These are phyloP conservation scores for Claviceps citrina DNA, from an alignment of 2,329 filamentous ascomycete genomes.

Conservation along the genomic window DNA sequence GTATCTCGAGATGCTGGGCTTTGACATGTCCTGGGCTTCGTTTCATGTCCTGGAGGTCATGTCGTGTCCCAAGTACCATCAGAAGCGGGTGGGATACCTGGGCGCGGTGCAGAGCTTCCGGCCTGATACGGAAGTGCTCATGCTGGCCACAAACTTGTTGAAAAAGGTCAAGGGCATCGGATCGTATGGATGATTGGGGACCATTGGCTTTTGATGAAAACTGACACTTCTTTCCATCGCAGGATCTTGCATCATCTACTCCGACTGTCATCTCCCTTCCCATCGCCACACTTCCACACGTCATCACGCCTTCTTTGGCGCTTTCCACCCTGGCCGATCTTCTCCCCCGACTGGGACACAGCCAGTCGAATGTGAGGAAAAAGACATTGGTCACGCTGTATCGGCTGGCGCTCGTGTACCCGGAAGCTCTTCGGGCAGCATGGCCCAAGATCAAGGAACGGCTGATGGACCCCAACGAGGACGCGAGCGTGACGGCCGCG, in stretches of 20 bases:
- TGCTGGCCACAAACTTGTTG: constrained; percentile 89
- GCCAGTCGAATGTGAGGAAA: constrained; percentile 72
- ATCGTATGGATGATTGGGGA: too few relatives aligned
- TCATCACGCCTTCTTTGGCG: constrained; percentile 83
- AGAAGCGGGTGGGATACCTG: constrained; percentile 90
- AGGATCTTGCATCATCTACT: constrained; percentile 58
- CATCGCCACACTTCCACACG: constrained; percentile 78
- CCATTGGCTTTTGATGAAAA: too few relatives aligned
- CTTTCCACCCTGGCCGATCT: constrained; percentile 79
- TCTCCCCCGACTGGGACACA: constrained; percentile 73
- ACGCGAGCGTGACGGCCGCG: constrained; percentile 83
- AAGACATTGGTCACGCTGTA: constrained; percentile 94
- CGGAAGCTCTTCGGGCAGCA: constrained; percentile 76
- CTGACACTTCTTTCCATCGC: too few relatives aligned
- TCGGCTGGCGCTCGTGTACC: constrained; percentile 85
- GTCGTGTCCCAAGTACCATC: constrained; percentile 86
- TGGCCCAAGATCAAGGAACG: constrained; percentile 98
- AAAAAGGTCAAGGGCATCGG: constrained; percentile 52
- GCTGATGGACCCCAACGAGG: constrained; percentile 76
- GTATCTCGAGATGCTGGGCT: constrained; percentile 96
- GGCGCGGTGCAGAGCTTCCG: constrained; percentile 93
- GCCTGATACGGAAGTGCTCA: constrained; percentile 87
- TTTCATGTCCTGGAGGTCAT: constrained; percentile 98
- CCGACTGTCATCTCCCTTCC: constrained; percentile 71
- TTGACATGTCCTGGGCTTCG: constrained; percentile 98